These are phyloP conservation scores for Sparassis latifolia DNA, from an alignment of 1,284 basidiomycete genomes.

Conservation along the genomic window DNA sequence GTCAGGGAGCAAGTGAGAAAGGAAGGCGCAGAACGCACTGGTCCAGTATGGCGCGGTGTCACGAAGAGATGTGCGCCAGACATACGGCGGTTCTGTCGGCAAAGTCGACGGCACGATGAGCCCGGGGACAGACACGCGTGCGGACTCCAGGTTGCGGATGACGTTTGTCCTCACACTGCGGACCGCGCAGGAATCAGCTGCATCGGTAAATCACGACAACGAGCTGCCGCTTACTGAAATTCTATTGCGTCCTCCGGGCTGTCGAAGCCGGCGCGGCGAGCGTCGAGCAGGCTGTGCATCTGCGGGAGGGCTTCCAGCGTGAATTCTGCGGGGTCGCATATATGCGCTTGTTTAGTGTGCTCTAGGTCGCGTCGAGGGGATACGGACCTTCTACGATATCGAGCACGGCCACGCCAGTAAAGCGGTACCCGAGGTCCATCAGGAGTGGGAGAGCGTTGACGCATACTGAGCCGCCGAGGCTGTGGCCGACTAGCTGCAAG, in stretches of 20 bases:
- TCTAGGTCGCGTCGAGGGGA: neutral
- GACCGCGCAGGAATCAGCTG: conserved; percentile 1
- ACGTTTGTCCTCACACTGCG: conserved; percentile 67
- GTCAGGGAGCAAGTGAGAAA: neutral
- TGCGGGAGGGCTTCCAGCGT: conserved; percentile 87
- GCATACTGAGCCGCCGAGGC: conserved; percentile 90
- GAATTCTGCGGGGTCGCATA: conserved; percentile 53
- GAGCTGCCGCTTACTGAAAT: conserved; percentile 78
- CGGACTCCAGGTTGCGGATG: conserved; percentile 75
- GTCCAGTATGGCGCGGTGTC: conserved; percentile 89
- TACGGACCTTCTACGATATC: conserved; percentile 90
- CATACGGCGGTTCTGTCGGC: conserved; percentile 36
- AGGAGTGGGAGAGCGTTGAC: conserved; percentile 64
- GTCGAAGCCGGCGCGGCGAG: conserved; percentile 80
- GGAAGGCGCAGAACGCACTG: conserved; percentile 40
- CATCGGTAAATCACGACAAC: neutral
- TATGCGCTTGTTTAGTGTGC: neutral
- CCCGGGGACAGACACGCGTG: conserved; percentile 79
- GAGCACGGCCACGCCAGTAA: conserved; percentile 83
- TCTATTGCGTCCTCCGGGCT: conserved; percentile 82
- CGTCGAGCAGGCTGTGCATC: conserved; percentile 86
- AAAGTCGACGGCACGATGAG: conserved; percentile 49
- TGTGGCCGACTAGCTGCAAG: conserved; percentile 76
- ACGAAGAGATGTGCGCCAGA: conserved; percentile 83
- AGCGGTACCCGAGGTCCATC: conserved; percentile 58